phyloP scores from a whole-genome alignment of 495 filamentous ascomycete genomes.

The Astrothelium subdiscretum region DNA sequence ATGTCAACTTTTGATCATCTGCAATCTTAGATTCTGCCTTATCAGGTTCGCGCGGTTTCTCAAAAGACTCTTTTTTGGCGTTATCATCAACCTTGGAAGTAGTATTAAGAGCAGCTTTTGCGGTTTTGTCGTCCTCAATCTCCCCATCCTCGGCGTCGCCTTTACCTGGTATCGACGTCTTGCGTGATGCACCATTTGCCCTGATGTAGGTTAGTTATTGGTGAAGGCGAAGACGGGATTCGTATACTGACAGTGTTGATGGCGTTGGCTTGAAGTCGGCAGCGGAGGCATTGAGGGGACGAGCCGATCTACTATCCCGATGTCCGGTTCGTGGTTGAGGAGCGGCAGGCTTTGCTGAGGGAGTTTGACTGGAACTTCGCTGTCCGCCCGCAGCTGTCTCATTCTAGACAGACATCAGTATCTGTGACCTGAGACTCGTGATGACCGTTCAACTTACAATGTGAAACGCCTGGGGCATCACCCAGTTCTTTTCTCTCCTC shows the following conservation, averaged over 20 bases:
- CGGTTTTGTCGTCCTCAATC: conserved; percentile 22
- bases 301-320: background rate
- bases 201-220: conserved; percentile 12
- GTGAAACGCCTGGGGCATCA: conserved; percentile 71
- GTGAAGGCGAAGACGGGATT: background rate
- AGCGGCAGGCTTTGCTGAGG: conserved; percentile 14
- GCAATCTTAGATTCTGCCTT: background rate
- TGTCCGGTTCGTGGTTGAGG: conserved; percentile 11
- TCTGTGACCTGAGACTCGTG: conserved; percentile 13
- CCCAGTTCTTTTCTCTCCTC: conserved; percentile 66
- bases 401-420: background rate
- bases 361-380: conserved; percentile 9
- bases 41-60: background rate
- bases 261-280: conserved; percentile 21
- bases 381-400: conserved; percentile 7
- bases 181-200: conserved; percentile 7
- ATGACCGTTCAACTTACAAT: conserved; percentile 15
- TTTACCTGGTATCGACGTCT: conserved; percentile 5
- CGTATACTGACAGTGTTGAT: conserved; percentile 9
- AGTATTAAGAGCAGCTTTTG: background rate
- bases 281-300: conserved; percentile 20
- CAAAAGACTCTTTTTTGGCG: background rate
- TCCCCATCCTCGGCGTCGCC: conserved; percentile 27
- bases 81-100: conserved; percentile 10
- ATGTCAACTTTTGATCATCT: background rate